Percentiles rank a stretch among this genome's conserved stretches.
These are phyloP conservation scores for Coemansia sp. DNA, from an alignment of 192 early-diverging fungal genomes.

Conservation along the genomic window DNA sequence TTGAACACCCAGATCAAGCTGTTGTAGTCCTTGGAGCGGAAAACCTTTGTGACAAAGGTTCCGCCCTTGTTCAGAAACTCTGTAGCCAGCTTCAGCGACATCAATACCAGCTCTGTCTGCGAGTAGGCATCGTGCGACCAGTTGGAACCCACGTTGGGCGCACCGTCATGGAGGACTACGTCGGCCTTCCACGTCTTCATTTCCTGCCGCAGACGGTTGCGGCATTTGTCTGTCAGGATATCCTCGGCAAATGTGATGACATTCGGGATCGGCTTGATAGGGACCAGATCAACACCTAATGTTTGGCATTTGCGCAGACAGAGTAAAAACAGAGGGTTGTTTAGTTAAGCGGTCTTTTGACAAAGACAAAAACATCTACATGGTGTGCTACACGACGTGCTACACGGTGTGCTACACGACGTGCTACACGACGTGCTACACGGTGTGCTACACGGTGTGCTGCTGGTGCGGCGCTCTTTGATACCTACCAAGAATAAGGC, in stretches of 20 bases:
- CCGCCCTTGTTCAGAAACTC: slow-evolving; percentile 91
- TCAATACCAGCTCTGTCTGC: slow-evolving; percentile 89
- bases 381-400: no score
- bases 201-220: slow-evolving; percentile 75
- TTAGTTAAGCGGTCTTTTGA: no score
- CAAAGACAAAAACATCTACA: no score
- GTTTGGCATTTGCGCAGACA: not conserved
- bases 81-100: slow-evolving; percentile 87
- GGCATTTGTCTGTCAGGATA: slow-evolving; percentile 93
- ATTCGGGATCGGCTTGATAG: slow-evolving; percentile 95
- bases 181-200: slow-evolving; percentile 99
- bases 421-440: no score
- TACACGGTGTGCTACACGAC: no score
- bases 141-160: slow-evolving; percentile 94
- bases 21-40: slow-evolving; percentile 99
- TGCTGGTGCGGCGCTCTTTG: no score
- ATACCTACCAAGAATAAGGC: slow-evolving; percentile 76
- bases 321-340: slow-evolving; percentile 13
- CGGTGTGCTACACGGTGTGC: no score
- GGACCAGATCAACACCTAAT: slow-evolving; percentile 80
- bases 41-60: slow-evolving; percentile 97
- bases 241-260: slow-evolving; percentile 95
- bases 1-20: slow-evolving; percentile 98
- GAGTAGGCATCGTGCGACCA: slow-evolving; percentile 97
- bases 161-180: slow-evolving; percentile 98